Conservation (phyloP, 2,329 filamentous ascomycete species). For the Clonostachys solani region DNA sequence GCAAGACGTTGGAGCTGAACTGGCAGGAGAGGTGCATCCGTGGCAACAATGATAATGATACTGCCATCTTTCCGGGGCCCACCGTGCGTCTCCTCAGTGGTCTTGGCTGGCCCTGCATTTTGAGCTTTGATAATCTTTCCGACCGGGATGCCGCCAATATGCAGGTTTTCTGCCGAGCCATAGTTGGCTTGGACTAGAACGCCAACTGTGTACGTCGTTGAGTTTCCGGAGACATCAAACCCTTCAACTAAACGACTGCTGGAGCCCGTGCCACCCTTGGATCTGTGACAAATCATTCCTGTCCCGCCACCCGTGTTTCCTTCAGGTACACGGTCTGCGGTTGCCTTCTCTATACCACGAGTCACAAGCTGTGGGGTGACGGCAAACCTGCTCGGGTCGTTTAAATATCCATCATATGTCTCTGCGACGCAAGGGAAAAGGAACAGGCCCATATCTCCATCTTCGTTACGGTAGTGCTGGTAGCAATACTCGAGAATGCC, state of each 20-base stretch:
- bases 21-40: slow-evolving; percentile 21
- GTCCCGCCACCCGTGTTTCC: slow-evolving; percentile 64
- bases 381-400: slow-evolving; percentile 50
- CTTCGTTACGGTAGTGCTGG: slow-evolving; percentile 32
- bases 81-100: slow-evolving; percentile 7
- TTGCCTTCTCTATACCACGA: slow-evolving; percentile 45
- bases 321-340: slow-evolving; percentile 48
- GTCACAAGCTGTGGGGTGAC: slow-evolving; percentile 50
- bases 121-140: slow-evolving; percentile 50
- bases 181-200: slow-evolving; percentile 65
- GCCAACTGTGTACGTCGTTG: slow-evolving; percentile 50
- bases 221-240: slow-evolving; percentile 19
- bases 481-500: slow-evolving; percentile 54
- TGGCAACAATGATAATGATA: slow-evolving; percentile 25
- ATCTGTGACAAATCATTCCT: slow-evolving; percentile 62
- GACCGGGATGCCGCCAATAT: slow-evolving; percentile 57
- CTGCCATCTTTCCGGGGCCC: slow-evolving; percentile 26
- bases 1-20: slow-evolving; percentile 41
- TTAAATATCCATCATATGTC: slow-evolving; percentile 60
- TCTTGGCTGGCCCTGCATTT: slow-evolving; percentile 7
- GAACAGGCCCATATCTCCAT: slow-evolving; percentile 44
- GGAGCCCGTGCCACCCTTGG: slow-evolving; percentile 64
- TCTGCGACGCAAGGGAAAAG: slow-evolving; percentile 56
- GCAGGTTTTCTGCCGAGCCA: slow-evolving; percentile 49
- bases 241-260: slow-evolving; percentile 53